Evolutionary conservation across 139 green algal genomes (phyloP).

Genomic region (Diplosphaera chodatii): DNA sequence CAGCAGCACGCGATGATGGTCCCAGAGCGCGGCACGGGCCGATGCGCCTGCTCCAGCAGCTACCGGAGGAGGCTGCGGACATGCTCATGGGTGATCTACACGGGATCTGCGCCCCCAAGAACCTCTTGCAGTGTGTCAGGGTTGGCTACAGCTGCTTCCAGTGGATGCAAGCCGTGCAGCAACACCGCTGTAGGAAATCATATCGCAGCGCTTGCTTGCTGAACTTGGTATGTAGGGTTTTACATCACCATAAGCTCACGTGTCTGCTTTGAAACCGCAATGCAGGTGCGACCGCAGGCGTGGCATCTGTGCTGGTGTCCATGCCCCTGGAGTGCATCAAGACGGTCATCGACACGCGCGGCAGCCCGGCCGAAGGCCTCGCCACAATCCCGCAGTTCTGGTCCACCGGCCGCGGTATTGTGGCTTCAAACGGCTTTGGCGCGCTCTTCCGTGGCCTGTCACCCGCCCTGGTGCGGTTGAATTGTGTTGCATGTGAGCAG

Average conservation of each 20-base stretch:
- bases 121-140: too few relatives aligned
- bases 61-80: constrained; percentile 30
- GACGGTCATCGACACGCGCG: constrained; percentile 49
- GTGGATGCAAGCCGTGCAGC: too few relatives aligned
- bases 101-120: too few relatives aligned
- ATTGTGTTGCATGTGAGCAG: too few relatives aligned
- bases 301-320: constrained; percentile 47
- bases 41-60: not conserved
- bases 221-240: too few relatives aligned
- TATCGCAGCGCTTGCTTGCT: too few relatives aligned
- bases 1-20: not conserved
- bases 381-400: constrained; percentile 29
- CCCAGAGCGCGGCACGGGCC: too few relatives aligned
- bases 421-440: constrained; percentile 24
- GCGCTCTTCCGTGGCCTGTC: constrained; percentile 56
- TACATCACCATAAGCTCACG: too few relatives aligned
- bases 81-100: constrained; percentile 40
- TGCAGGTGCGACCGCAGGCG: constrained; percentile 45
- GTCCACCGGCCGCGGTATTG: constrained; percentile 26
- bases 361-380: constrained; percentile 4
- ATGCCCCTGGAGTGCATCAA: constrained; percentile 69
- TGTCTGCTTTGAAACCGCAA: too few relatives aligned
- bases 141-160: not conserved
- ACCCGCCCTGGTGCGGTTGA: constrained; percentile 37
- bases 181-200: too few relatives aligned